Base-by-base conservation (phyloP, 2,329 filamentous ascomycete species). In the Aspergillus brunneoviolaceus region DNA sequence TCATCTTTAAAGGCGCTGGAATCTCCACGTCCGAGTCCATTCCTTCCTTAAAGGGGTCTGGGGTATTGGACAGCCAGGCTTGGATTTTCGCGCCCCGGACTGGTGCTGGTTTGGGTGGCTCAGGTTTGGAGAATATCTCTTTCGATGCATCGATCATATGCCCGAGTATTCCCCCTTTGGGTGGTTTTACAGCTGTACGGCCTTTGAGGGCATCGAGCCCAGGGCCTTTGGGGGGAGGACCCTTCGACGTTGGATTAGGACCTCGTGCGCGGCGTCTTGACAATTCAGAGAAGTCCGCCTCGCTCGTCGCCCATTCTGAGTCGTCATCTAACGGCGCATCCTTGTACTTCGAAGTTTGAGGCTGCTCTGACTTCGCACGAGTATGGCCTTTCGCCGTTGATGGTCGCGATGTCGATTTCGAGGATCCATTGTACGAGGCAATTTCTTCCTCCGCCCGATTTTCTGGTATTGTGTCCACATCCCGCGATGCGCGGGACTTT, bases 61-160 rank as follows among this genome's bases (percentile, higher is more conserved):
- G 78, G 2, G 84, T 85, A 55, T 77, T 77, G 2, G 81, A 81
- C 5, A 89, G 79, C 86, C 86, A 89, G 52, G 85, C 83, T 71
- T 88, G 84, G 27, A 89, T 82, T 51, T 84, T 84, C 55, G 80
- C 79, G 14, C 81, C 76, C 50, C 80, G 80, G 21, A 65, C 62
- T n/a, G 71, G 70, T 11, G 77, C 74, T 23, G 78, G 77, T 52
- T 73, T 70, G 1, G 77, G 73, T 12, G 71, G 67, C 29, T 75
- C 76, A 5, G 75, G 73, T 58, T 76, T 76, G n/a, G 71, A 69
- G 61, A 82, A 79, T 63, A 79, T 76, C 60, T 79, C 81, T 59
- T 71, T 77, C 2, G 77, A 78, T 54, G 79, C 77, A 35, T 75
- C 76, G 35, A 79, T 67, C 60, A 80, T 77, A 51, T 80, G 79